Conservation (phyloP, 768 basidiomycete genomes). For the Tubosaeta sp. region DNA sequence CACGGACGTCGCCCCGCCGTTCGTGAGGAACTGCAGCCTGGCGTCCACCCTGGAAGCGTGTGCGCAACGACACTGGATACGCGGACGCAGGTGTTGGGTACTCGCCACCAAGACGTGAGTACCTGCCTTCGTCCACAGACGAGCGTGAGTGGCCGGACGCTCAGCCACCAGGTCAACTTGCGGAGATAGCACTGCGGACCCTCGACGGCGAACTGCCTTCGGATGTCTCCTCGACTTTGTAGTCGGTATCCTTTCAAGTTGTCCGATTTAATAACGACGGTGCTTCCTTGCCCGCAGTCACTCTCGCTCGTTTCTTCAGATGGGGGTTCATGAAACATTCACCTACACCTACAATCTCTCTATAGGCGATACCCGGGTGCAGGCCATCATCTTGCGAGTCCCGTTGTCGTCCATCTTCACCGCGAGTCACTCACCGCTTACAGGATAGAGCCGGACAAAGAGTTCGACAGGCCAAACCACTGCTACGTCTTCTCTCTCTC, state of each 20-base stretch:
- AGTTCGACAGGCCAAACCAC: slow-evolving; percentile 24
- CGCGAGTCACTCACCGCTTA: slow-evolving; percentile 5
- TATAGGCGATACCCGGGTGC: slow-evolving; percentile 40
- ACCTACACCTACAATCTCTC: slow-evolving; percentile 48
- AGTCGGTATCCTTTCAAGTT: slow-evolving; percentile 11
- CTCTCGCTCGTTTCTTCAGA: slow-evolving; percentile 19
- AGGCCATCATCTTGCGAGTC: slow-evolving; percentile 51
- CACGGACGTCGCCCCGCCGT: too few relatives aligned
- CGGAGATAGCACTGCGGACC: slow-evolving; percentile 8
- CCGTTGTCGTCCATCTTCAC: neutral
- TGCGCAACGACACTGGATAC: too few relatives aligned
- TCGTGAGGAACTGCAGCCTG: too few relatives aligned
- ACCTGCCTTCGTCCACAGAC: too few relatives aligned
- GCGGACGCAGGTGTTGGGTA: too few relatives aligned
- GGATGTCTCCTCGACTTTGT: neutral
- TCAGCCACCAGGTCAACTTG: neutral
- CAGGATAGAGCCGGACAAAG: slow-evolving; percentile 27
- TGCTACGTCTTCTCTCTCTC: slow-evolving; percentile 53
- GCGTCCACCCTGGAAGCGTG: too few relatives aligned
- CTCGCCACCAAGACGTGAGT: too few relatives aligned
- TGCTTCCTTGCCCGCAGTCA: slow-evolving; percentile 6
- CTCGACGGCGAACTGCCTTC: slow-evolving; percentile 10
- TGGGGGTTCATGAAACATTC: slow-evolving; percentile 18
- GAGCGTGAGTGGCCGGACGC: too few relatives aligned
- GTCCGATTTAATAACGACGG: neutral